Base-by-base conservation (phyloP, 805 yeast species). In the Tetrapisispora arboricola region DNA sequence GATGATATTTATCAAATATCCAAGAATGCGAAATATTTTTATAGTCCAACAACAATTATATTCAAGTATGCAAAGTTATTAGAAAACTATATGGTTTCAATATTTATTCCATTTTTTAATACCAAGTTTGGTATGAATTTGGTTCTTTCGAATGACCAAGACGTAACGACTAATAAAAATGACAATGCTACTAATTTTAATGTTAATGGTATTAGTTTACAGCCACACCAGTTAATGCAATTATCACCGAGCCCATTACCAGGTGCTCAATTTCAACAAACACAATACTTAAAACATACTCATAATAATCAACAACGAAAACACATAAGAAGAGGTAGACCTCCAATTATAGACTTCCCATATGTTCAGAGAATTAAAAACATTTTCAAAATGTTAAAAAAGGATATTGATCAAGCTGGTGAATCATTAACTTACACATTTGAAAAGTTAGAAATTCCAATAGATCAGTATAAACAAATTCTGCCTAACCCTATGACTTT, bases 361-460 rank as follows among this genome's bases (percentile, higher is more conserved):
- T 88, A 81, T 60, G 96, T 92, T 63, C 86, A 86, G 55, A 72
- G 96, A 48, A 87, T 90, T 58, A 88, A 90, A 60, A 78, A 84
- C 49, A 78, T 92, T 29, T 66, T 92, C 68, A 77, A 94, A 57
- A 78, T 77, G 39, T 67, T 92, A 55, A 83, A 87, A 53, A 84
- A 83, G 55, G 78, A 81, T 42, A 74, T 76, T 38, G 78, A 73
- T 50, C 67, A 68, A 3, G 67, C 68, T 36, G 71, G 71, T 12
- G 67, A 70, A 18, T 66, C 74, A 24, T 63, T 84, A 30, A 73
- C 80, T n/a, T 55, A 67, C 17, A 75, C 76, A 47, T 87, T 88
- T 63, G 96, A 88, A 48, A 76, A 78, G 57, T 66, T 88, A 36
- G 96, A 96, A 1, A 88, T 80, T 56, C 68, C 69, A 17, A 73